These are phyloP conservation scores for Cryptomeria japonica DNA, from an alignment of 75 land plant genomes.

Conservation along the genomic window DNA sequence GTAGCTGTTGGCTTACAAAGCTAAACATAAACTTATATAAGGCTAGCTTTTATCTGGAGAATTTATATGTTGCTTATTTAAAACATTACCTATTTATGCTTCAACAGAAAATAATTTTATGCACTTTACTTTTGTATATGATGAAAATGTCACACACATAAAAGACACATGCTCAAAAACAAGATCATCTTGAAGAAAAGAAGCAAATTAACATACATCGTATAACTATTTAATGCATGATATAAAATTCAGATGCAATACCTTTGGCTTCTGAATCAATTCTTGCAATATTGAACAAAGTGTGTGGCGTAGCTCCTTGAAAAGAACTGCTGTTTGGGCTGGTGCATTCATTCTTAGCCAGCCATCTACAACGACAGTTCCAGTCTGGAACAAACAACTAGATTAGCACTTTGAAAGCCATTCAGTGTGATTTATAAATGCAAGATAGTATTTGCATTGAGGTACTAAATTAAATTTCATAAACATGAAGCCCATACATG, in stretches of 20 bases:
- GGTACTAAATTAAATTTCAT: neutral
- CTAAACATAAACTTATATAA: neutral
- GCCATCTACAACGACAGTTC: slow-evolving; percentile 70
- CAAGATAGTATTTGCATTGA: neutral
- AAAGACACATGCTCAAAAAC: neutral
- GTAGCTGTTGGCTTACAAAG: neutral
- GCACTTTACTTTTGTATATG: neutral
- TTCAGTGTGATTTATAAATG: neutral
- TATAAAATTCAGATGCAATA: slow-evolving; percentile 16
- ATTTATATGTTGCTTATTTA: neutral
- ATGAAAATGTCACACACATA: neutral
- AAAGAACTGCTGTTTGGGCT: slow-evolving; percentile 89
- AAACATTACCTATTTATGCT: neutral
- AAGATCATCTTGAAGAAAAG: neutral
- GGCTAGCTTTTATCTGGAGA: neutral
- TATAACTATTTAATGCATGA: neutral
- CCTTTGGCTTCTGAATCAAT: slow-evolving; percentile 78
- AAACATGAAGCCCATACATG: slow-evolving; percentile 2
- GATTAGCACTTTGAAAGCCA: neutral
- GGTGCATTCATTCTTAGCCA: slow-evolving; percentile 87
- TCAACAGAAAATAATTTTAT: neutral
- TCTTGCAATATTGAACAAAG: slow-evolving; percentile 73
- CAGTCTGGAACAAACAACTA: slow-evolving; percentile 48
- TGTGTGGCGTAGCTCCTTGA: slow-evolving; percentile 79
- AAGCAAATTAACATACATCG: neutral